Percentiles rank a stretch among this genome's conserved stretches.
Evolutionary conservation across 768 basidiomycete species (phyloP).

Genomic region (Hortiboletus flavorubellus): DNA sequence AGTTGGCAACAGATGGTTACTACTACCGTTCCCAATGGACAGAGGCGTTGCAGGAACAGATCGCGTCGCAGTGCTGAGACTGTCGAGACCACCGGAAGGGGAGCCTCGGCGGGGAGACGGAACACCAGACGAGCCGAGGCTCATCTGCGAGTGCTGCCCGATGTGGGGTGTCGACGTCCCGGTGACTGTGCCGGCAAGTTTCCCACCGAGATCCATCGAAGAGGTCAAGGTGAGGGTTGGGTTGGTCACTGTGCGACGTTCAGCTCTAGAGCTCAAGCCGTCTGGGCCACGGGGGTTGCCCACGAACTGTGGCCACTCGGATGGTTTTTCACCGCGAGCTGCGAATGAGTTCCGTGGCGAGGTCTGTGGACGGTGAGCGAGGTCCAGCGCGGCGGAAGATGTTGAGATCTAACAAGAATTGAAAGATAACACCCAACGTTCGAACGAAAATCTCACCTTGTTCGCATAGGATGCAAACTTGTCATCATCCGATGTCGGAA

Average conservation of each 20-base stretch:
- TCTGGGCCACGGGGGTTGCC: constrained; percentile 62
- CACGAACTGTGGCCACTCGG: constrained; percentile 93
- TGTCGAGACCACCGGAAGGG: constrained; percentile 63
- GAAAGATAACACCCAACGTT: constrained; percentile 4
- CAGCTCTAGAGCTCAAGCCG: constrained; percentile 47
- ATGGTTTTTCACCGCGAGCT: constrained; percentile 65
- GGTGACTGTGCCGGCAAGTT: constrained; percentile 47
- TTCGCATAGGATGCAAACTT: constrained; percentile 66
- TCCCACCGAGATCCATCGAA: constrained; percentile 48
- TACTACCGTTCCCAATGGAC: constrained; percentile 44
- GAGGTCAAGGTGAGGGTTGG: constrained; percentile 64
- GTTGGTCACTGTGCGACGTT: constrained; percentile 73
- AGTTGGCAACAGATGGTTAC: constrained; percentile 55
- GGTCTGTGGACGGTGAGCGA: constrained; percentile 85
- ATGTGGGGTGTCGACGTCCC: constrained; percentile 63
- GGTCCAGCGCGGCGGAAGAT: constrained; percentile 88
- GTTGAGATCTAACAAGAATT: constrained; percentile 58
- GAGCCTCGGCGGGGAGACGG: constrained; percentile 72
- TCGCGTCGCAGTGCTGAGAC: constrained; percentile 57
- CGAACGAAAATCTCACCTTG: constrained; percentile 47
- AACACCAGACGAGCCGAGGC: constrained; percentile 23
- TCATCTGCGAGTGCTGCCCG: constrained; percentile 58
- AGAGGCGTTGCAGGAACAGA: constrained; percentile 85
- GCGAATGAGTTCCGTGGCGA: constrained; percentile 62
- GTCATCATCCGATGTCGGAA: constrained; percentile 87